These are phyloP conservation scores for Adansonia madagascariensis DNA, from an alignment of 441 rosid genomes.

Conservation along the genomic window DNA sequence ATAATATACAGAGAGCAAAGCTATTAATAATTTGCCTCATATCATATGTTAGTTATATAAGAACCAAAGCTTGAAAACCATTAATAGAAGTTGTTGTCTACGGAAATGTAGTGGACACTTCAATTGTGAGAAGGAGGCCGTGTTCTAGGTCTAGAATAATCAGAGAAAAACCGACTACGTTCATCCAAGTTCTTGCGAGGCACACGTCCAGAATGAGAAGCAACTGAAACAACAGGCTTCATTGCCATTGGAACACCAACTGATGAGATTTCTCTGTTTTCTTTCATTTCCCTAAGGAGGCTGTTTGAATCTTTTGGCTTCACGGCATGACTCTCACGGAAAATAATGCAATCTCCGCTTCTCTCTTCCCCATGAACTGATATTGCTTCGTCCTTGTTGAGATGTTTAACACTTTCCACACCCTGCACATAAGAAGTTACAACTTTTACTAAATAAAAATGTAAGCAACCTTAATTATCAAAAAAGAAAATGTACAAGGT, in stretches of 20 bases:
- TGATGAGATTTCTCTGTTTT: constrained; percentile 3
- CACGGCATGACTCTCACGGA: neutral
- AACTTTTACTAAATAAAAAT: too few relatives aligned
- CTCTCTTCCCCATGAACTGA: constrained; percentile 21
- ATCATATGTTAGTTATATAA: neutral
- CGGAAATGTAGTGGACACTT: neutral
- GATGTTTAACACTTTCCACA: constrained; percentile 25
- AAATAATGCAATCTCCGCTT: neutral
- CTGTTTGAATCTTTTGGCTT: neutral
- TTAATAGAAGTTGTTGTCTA: neutral
- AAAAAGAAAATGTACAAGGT: neutral
- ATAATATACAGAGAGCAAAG: neutral
- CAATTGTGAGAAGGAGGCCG: constrained; percentile 58
- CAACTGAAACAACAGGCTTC: constrained; percentile 33
- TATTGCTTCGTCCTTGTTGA: neutral
- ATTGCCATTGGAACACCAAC: constrained; percentile 31
- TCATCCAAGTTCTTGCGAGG: constrained; percentile 25
- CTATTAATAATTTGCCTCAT: neutral
- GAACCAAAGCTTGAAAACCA: neutral
- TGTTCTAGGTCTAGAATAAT: constrained; percentile 56
- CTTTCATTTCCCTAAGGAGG: neutral
- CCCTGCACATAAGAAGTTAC: constrained; percentile 26
- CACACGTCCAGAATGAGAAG: constrained; percentile 33
- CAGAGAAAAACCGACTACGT: constrained; percentile 43
- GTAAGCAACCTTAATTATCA: too few relatives aligned